Evolutionary conservation across 148 eudicot species (phyloP), one percentile per base, ranked within the genome.

Genomic region (Chenopodium formosanum): DNA sequence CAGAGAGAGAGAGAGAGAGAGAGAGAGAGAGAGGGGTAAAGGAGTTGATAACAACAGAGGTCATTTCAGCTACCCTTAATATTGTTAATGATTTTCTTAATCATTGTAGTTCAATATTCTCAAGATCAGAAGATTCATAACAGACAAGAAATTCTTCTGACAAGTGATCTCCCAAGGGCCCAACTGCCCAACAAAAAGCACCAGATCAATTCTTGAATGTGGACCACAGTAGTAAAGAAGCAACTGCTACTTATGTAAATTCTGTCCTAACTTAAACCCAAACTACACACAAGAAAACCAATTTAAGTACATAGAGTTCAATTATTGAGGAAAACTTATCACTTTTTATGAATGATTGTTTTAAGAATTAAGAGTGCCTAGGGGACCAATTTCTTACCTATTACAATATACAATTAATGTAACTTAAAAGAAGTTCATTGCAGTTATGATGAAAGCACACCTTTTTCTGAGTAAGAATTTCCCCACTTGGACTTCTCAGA

Each of bases 391-490:
- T 65, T 46, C 20, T 29, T 8, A 17, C 64, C 77, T 10, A 73
- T 46, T 20, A 19, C 32, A 64, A 23, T 48, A 58, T 31, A 52
- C 17, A 27, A 56, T n/a, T n/a, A 63, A 63, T 23, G 76, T 7
- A 64, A 62, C 44, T 1, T 72, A 31, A 58, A 83, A 47, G 47
- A 17, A 72, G 44, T 70, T 56, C 19, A 32, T 7, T 32, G 25
- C n/a, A 68, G 10, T 72, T 60, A 56, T 44, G 44, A 76, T 14
- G 50, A 65, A 80, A 34, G 63, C 65, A 77, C 46, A 94, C 99
- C 99, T 90, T 96, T 84, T 96, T 94, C 70, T 96, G 99, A 50
- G 98, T 94, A 81, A 96, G 94, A 84, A 92, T 89, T 88, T 96
- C 98, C 66, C 98, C 99, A 81, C 78, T 89, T 53, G 85, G 85